These are phyloP conservation scores for Rhynchospora pubera DNA, from an alignment of 176 grass and related monocot species.

Conservation along the genomic window DNA sequence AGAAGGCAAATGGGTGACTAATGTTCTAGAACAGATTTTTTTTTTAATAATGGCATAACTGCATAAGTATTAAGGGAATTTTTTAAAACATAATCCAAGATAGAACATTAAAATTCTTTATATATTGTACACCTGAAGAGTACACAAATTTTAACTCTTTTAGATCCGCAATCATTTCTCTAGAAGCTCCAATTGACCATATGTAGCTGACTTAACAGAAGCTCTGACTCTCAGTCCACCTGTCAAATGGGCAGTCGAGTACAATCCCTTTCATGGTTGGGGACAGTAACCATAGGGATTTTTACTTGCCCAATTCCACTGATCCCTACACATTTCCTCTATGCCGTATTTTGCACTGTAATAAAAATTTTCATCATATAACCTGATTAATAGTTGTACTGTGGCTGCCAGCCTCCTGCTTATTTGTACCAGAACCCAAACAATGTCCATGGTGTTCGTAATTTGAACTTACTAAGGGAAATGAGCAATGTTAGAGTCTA, in stretches of 20 bases:
- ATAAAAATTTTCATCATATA: background rate
- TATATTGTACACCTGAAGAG: background rate
- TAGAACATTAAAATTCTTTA: background rate
- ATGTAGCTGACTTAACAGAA: background rate
- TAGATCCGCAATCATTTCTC: background rate
- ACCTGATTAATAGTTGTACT: background rate
- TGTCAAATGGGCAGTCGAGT: background rate
- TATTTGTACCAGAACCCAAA: background rate
- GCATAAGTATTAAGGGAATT: background rate
- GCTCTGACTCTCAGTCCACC: background rate
- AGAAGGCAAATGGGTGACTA: background rate
- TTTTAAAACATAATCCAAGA: background rate
- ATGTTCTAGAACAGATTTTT: background rate
- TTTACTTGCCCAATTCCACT: conserved; percentile 88
- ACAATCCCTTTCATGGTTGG: conserved; percentile 19
- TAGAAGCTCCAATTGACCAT: background rate
- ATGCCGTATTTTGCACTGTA: conserved; percentile 66
- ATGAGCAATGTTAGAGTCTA: too few relatives aligned
- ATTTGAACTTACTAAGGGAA: background rate
- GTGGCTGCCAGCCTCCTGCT: background rate
- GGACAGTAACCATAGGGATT: conserved; percentile 62
- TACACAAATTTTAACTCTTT: background rate
- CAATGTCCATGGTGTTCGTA: background rate
- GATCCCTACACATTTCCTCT: conserved; percentile 92
- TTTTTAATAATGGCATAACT: too few relatives aligned